Base-by-base conservation (phyloP, 345 rosid genomes). In the Ailanthus altissimus region DNA sequence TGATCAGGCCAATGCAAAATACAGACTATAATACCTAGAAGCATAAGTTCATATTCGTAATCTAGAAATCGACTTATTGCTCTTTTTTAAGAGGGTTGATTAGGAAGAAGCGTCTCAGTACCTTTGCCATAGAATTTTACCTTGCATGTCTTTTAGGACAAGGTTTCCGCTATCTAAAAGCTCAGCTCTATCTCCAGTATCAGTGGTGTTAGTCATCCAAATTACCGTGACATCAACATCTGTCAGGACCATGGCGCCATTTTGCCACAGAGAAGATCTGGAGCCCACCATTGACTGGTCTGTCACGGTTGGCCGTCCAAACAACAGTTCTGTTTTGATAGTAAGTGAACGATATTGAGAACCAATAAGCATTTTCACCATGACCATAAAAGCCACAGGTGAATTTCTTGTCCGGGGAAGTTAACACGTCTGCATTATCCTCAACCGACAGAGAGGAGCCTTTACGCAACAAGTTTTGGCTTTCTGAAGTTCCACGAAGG, bases 221-320 rank as follows among this genome's bases (percentile, higher is more conserved):
- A 72, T 32, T 3, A 43, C 16, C 15, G n/a, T n/a, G 81, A 46
- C 84, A 40, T 84, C 86, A 5, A 81, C 75, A 64, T 85, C 85
- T 0, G 85, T 81, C 36, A 88, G 14, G 47, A 73, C 81, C 74
- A 88, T 51, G 28, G 75, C 79, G 38, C 90, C 88, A 14, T 79
- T 53, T 10, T 64, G n/a, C 6, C 56, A 65, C 3, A 88, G 79
- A 32, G 85, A 69, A 49, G 83, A 14, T 68, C 54, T 81, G 6
- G 90, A 88, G 75, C 86, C 89, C 36, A 8, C 86, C 85, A 43
- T 84, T 85, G 3, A 85, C 85, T 2, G 89, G 90, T n/a, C 66
- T 68, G 67, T 81, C 82, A 15, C 83, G 77, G 80, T 85, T 88
- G 36, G 86, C 91, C 73, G 63, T 84, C 91, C 91, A 88, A 49